Base-by-base conservation (phyloP, 140 eudicot species). In the Senecio squalidus region DNA sequence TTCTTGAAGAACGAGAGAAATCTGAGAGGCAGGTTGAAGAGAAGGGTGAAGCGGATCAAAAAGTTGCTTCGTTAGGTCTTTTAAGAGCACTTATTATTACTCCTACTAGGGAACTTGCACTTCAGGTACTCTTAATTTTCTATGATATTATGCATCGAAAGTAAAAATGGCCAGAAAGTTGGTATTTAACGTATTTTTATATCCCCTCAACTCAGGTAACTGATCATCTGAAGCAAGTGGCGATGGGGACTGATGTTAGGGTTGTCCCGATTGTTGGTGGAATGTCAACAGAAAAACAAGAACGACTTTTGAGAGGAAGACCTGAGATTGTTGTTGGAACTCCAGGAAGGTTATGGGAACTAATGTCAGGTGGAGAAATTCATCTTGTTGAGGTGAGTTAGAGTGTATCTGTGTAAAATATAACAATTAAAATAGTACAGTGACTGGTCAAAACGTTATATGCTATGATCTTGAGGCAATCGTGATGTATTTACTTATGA, bases 261-360 rank as follows among this genome's bases (percentile, higher is more conserved):
- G 95, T 84, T 40, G 92, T 86, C 43, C 78, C 98, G 8, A 91
- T 86, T 76, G 94, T 91, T 70, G 98, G 98, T 33, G 98, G 96
- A 41, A 91, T 91, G 94, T 91, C 98, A 62, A 76, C 86, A 6
- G 87, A 86, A 69, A 91, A 91, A 71, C 98, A 91, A 74, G 96
- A 91, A 72, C 82, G 98, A 31, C 92, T 83, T 67, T 26, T 91
- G 74, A 86, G 75, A 79, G 80, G 82, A 56, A 76, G 96, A 73
- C 98, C 98, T 53, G 98, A 91, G 69, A 81, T 91, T 74, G 84
- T 91, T 69, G 96, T 91, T 57, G 98, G 98, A 45, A 91, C 98
- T 43, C 98, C 98, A 23, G 98, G 98, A 51, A 78, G 98, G 64
- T 66, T 91, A 11, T 91, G 98, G 98, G 96, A 91, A 40, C 83